Percentiles rank a stretch among this genome's conserved stretches.
Conservation (phyloP, 352 stramenopile species). For the Globisporangium cylindrosporum region DNA sequence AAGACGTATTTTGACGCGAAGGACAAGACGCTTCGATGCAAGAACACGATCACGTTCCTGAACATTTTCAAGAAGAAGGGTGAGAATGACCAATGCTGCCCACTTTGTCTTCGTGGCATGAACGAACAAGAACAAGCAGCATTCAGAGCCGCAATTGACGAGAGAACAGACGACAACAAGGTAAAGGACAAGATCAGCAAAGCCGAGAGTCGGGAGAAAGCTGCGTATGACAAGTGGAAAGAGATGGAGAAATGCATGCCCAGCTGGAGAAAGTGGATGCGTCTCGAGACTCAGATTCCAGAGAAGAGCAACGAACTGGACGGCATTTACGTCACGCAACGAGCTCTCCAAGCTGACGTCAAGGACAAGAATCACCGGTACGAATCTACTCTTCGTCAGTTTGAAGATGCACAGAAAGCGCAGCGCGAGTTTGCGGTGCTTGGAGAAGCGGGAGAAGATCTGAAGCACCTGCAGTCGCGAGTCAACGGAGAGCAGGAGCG, state of each 20-base stretch:
- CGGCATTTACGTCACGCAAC: conserved; percentile 39
- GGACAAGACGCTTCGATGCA: conserved; percentile 75
- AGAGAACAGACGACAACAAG: conserved; percentile 76
- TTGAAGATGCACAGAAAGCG: conserved; percentile 32
- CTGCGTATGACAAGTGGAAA: conserved; percentile 53
- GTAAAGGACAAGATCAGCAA: conserved; percentile 77
- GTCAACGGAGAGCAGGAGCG: conserved; percentile 40
- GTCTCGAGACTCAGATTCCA: conserved; percentile 44
- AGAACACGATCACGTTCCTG: conserved; percentile 82
- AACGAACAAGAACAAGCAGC: conserved; percentile 47
- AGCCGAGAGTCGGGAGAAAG: conserved; percentile 47
- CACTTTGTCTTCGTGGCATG: conserved; percentile 68
- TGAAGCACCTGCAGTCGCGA: conserved; percentile 22
- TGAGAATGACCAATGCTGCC: conserved; percentile 75
- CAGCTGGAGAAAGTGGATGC: conserved; percentile 65
- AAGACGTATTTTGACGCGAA: conserved; percentile 74
- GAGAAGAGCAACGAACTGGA: conserved; percentile 48
- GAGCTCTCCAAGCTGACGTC: conserved; percentile 48
- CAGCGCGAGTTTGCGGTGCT: conserved; percentile 37
- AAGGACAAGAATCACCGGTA: conserved; percentile 34
- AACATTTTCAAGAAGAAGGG: conserved; percentile 85
- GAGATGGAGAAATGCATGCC: conserved; percentile 53
- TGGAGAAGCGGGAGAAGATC: conserved; percentile 29
- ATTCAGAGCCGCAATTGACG: conserved; percentile 60
- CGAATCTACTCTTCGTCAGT: conserved; percentile 23